phyloP scores from a whole-genome alignment of 352 stramenopile species.

The Aphanomyces cochlioides region DNA sequence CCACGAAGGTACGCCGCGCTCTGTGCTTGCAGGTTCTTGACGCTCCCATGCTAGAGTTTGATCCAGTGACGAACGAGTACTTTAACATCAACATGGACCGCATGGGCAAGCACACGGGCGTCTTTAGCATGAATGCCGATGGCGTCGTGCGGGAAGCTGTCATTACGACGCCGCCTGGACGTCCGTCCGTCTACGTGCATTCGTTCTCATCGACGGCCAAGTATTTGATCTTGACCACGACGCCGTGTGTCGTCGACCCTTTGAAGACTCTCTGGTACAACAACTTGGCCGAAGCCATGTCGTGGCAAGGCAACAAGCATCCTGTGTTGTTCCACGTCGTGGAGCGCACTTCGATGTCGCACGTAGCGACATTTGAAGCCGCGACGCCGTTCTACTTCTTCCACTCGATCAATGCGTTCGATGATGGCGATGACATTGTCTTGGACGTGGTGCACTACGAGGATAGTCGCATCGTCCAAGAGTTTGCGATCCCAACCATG shows the following conservation, averaged over 20 bases:
- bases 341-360: slow-evolving; percentile 3
- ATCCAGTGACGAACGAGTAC: neutral
- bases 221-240: neutral
- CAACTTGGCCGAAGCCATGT: neutral
- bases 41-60: neutral
- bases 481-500: neutral
- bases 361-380: slow-evolving; percentile 10
- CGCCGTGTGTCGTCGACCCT: neutral
- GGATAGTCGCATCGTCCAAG: neutral
- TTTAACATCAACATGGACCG: slow-evolving; percentile 16
- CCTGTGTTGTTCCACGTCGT: slow-evolving; percentile 7
- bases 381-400: slow-evolving; percentile 9
- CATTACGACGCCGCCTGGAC: neutral
- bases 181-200: neutral
- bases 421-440: slow-evolving; percentile 10
- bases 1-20: neutral
- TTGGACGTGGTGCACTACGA: neutral
- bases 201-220: slow-evolving; percentile 19
- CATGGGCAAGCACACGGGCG: slow-evolving; percentile 11
- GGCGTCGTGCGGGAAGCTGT: neutral
- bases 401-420: slow-evolving; percentile 17
- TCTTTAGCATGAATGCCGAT: slow-evolving; percentile 7
- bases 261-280: neutral
- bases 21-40: neutral
- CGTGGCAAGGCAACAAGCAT: slow-evolving; percentile 7